phyloP scores from a whole-genome alignment of 1,139 yeast genomes.

The Geotrichum restrictum region DNA sequence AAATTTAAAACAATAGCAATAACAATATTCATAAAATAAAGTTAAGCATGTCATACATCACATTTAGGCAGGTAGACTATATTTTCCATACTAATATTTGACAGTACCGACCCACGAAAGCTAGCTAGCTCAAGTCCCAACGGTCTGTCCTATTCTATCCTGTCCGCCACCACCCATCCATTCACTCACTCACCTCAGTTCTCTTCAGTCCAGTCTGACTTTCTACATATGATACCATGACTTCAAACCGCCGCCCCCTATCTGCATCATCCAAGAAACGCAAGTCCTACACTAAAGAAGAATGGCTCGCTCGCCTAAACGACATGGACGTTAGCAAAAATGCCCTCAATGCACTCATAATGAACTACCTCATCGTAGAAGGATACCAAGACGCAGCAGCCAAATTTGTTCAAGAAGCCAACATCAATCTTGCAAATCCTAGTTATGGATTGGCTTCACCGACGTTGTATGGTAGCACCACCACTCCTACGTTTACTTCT shows the following conservation, averaged over 20 bases:
- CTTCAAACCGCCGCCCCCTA: constrained; percentile 3
- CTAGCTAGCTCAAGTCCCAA: too few relatives aligned
- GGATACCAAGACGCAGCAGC: constrained; percentile 41
- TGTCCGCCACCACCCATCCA: neutral
- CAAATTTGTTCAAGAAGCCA: constrained; percentile 40
- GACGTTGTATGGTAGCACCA: neutral
- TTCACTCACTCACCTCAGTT: too few relatives aligned
- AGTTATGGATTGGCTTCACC: neutral
- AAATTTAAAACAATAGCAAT: neutral
- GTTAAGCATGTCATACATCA: too few relatives aligned
- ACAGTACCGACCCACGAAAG: too few relatives aligned
- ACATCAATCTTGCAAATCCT: constrained; percentile 24
- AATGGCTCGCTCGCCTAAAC: constrained; percentile 31
- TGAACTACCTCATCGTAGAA: constrained; percentile 41
- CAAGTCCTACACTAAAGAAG: constrained; percentile 26
- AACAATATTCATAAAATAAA: too few relatives aligned
- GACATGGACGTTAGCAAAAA: constrained; percentile 29
- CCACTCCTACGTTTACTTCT: neutral
- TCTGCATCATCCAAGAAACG: neutral
- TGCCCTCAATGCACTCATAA: constrained; percentile 37
- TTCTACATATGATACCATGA: too few relatives aligned
- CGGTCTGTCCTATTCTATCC: neutral
- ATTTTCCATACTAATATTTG: too few relatives aligned
- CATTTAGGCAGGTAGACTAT: too few relatives aligned
- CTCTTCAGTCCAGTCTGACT: too few relatives aligned